Evolutionary conservation across 495 filamentous ascomycete genomes (phyloP), one percentile per base, ranked within the genome.

Genomic region (Elaphomyces granulatus): DNA sequence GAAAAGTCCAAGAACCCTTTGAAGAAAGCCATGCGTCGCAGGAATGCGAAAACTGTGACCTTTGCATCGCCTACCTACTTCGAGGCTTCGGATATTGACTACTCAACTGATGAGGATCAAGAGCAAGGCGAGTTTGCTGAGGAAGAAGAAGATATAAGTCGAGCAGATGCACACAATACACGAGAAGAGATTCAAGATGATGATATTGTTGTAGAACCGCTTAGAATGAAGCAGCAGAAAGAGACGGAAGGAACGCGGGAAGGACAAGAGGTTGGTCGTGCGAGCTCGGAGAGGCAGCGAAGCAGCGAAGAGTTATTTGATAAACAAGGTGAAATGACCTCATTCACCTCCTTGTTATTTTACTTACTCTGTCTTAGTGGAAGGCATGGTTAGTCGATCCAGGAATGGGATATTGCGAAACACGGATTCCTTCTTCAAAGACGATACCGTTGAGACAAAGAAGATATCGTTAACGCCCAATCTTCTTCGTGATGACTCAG

Each of bases 401-500:
- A 77, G 81, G 48, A 87, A 87, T 53, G 86, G 84, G 20, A 87
- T 79, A 32, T 67, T 93, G 15, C 73, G 87, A 41, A 87, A 87
- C 52, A 86, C 83, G 9, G 87, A 95, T 53, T 92, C 84, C 9
- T 94, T 98, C 67, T 95, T 94, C 70, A 92, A 87, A 58, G 90
- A 96, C 45, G 90, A 98, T 47, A 83, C 77, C 20, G 78, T 81
- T 26, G 92, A 95, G 53, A 94, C 90, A 1, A 83, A 88, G 59
- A 99, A 99, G 66, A 94, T 99, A 45, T 93, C 87, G 2, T 69
- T 99, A 20, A 99, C 90, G 0, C 90, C 90, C 9, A 93, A 88
- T 45, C 66, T 99, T n/a, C 67, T 96, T 28, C 76, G 90, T 12
- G 88, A 96, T 43, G 87, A 94, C 47, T 69, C 67, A 1, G 68